phyloP scores from a whole-genome alignment of 2,329 filamentous ascomycete genomes.

The Alternaria consortialis region DNA sequence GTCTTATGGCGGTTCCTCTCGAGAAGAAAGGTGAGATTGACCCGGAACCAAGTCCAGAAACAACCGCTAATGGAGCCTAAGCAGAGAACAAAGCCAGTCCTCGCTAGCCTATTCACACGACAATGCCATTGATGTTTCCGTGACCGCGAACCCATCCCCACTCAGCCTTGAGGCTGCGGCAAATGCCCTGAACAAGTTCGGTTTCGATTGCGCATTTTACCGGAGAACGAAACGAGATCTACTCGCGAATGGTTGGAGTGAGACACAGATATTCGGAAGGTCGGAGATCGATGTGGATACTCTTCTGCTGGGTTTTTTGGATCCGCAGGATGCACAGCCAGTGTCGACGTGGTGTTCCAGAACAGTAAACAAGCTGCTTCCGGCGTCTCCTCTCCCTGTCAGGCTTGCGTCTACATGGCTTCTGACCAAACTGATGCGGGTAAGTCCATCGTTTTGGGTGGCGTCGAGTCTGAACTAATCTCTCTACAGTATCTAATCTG shows the following conservation, averaged over 20 bases:
- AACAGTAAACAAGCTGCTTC: constrained; percentile 44
- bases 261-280: constrained; percentile 45
- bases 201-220: constrained; percentile 47
- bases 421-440: constrained; percentile 49
- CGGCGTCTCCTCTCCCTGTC: constrained; percentile 34
- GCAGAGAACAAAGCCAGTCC: constrained; percentile 46
- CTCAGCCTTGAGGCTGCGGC: constrained; percentile 28
- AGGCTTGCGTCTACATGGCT: constrained; percentile 45
- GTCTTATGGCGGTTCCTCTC: constrained; percentile 47
- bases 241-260: constrained; percentile 44
- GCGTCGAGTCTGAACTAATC: constrained; percentile 17
- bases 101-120: constrained; percentile 37
- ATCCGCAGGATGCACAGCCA: constrained; percentile 45
- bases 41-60: constrained; percentile 1
- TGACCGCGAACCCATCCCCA: constrained; percentile 30
- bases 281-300: constrained; percentile 48
- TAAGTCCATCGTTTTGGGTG: constrained; percentile 25
- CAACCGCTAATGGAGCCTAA: constrained; percentile 33
- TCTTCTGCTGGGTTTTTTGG: constrained; percentile 44
- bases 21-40: constrained; percentile 42
- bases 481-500: constrained; percentile 46
- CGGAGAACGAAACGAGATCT: constrained; percentile 44
- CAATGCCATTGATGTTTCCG: constrained; percentile 26
- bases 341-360: constrained; percentile 47
- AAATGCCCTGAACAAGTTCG: constrained; percentile 41